Evolutionary conservation across 306 rosid genomes (phyloP).

Genomic region (Erythrophleum fordii): DNA sequence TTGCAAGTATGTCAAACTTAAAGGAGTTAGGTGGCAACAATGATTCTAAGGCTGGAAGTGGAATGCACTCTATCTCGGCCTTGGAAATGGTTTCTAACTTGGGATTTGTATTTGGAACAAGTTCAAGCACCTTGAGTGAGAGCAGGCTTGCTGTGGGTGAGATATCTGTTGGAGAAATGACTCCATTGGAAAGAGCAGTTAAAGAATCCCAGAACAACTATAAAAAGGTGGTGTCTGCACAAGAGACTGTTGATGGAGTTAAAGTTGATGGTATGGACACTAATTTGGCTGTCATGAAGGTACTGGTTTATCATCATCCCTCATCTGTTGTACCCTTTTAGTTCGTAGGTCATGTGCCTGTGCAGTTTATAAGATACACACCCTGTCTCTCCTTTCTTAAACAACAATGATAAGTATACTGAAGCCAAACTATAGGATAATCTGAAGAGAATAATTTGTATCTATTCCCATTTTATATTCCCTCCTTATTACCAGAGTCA

Average conservation of each 20-base stretch:
- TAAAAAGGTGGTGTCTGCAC: conserved; percentile 84
- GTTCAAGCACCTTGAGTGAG: conserved; percentile 57
- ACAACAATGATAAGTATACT: not conserved
- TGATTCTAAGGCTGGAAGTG: conserved; percentile 51
- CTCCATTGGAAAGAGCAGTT: conserved; percentile 74
- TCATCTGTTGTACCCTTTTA: conserved; percentile 24
- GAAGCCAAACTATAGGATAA: conserved; percentile 23
- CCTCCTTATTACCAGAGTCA: conserved; percentile 16
- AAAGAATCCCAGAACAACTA: conserved; percentile 78
- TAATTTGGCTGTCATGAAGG: conserved; percentile 97
- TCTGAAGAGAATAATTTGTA: conserved; percentile 5
- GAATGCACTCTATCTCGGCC: conserved; percentile 83
- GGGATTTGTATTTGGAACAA: conserved; percentile 78
- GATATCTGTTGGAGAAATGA: conserved; percentile 87
- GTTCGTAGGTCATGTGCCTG: not conserved
- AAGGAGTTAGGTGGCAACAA: conserved; percentile 53
- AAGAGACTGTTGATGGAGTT: conserved; percentile 89
- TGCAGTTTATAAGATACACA: conserved; percentile 20
- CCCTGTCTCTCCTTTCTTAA: conserved; percentile 19
- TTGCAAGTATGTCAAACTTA: conserved; percentile 65
- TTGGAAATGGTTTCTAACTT: conserved; percentile 77
- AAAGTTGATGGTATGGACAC: conserved; percentile 97
- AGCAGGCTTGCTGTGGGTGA: conserved; percentile 84
- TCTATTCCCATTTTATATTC: not conserved
- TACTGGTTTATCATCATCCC: conserved; percentile 39